A percentile compares a stretch with the other conserved stretches of the same genome.
These are phyloP conservation scores for Boletus speciosus DNA, from an alignment of 768 basidiomycete species.

Conservation along the genomic window DNA sequence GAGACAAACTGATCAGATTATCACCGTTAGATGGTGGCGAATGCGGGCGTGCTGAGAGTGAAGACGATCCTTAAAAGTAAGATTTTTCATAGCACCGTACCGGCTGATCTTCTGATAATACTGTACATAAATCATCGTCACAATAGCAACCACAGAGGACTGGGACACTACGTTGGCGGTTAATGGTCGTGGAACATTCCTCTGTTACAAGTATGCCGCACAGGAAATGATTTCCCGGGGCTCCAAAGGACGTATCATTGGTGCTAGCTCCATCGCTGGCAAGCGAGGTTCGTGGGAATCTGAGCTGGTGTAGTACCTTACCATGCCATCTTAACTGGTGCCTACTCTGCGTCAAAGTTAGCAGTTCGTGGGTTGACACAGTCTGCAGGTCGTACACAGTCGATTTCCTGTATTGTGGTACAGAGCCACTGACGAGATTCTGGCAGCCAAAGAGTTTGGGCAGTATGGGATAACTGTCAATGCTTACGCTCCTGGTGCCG, in stretches of 20 bases:
- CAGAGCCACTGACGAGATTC: not conserved
- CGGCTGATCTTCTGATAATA: not conserved
- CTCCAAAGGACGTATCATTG: not conserved
- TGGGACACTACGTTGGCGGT: not conserved
- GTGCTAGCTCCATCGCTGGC: not conserved
- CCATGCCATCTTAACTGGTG: not conserved
- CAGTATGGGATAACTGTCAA: not conserved
- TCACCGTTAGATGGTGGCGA: not conserved
- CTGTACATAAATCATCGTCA: not conserved
- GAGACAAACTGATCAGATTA: not conserved
- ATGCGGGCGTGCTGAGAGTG: not conserved
- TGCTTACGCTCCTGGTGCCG: not conserved
- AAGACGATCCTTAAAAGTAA: not conserved
- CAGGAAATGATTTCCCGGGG: not conserved
- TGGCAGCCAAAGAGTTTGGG: not conserved
- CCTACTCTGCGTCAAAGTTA: not conserved
- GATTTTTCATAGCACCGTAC: not conserved
- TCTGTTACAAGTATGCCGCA: not conserved
- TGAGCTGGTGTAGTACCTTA: no score
- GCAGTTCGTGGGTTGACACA: not conserved
- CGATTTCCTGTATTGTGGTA: not conserved
- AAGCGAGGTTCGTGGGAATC: not conserved
- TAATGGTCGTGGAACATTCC: not conserved
- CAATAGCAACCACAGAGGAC: not conserved
- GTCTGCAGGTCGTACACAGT: not conserved